Percentiles rank a stretch among this genome's conserved stretches.
Evolutionary conservation across 108 stramenopile species (phyloP).

Genomic region (Cyclotella sp.): DNA sequence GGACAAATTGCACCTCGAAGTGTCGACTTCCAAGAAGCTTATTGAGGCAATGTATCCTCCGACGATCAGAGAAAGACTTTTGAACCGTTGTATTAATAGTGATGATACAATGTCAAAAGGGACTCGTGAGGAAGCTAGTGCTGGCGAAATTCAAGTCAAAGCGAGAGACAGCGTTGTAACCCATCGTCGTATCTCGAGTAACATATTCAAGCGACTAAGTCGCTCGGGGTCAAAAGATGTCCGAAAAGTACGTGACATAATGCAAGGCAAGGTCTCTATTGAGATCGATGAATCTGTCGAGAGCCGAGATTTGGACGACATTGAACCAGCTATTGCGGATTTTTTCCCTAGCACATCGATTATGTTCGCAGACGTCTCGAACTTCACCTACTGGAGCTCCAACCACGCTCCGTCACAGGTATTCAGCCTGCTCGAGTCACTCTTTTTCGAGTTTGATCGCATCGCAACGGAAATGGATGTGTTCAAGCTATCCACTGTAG

Average conservation of each 20-base stretch:
- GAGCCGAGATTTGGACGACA: neutral
- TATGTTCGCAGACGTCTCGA: constrained; percentile 45
- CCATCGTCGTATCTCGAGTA: too few species aligned
- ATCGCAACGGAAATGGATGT: constrained; percentile 54
- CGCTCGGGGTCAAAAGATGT: too few species aligned
- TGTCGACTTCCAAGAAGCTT: constrained; percentile 9
- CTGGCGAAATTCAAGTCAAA: too few species aligned
- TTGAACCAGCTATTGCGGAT: constrained; percentile 31
- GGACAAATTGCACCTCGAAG: constrained; percentile 31
- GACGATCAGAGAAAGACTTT: constrained; percentile 13
- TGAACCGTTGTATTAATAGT: neutral
- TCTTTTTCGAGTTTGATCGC: constrained; percentile 66
- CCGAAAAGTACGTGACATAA: too few species aligned
- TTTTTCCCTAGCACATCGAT: constrained; percentile 21
- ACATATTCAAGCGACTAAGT: too few species aligned
- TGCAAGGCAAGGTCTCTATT: too few species aligned
- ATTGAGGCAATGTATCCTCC: constrained; percentile 17
- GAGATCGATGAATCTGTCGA: too few species aligned
- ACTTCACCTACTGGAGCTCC: constrained; percentile 62
- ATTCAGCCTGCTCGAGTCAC: constrained; percentile 62
- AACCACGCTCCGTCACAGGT: constrained; percentile 61
- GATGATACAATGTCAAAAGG: neutral
- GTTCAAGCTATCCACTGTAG: constrained; percentile 62
- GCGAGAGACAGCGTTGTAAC: too few species aligned
- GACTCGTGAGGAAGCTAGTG: too few species aligned